Evolutionary conservation across 106 monocot species (phyloP).

Genomic region (Dendrobium chrysotoxum): DNA sequence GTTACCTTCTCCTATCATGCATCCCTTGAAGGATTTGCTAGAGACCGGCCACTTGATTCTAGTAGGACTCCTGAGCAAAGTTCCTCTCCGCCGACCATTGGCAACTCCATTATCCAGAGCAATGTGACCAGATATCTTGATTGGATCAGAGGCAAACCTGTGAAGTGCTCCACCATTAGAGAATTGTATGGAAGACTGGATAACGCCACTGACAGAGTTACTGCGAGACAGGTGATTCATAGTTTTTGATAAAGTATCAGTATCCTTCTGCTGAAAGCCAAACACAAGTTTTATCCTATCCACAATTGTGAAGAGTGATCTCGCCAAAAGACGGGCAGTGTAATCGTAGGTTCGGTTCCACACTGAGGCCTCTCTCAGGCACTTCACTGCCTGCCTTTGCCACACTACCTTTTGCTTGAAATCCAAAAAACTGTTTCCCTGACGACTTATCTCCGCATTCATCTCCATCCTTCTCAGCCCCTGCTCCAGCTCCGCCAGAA

Average conservation of each 20-base stretch:
- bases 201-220: background rate
- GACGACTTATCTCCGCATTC: background rate
- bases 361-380: slow-evolving; percentile 44
- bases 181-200: background rate
- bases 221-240: slow-evolving; percentile 10
- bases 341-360: slow-evolving; percentile 63
- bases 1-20: background rate
- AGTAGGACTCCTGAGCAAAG: background rate
- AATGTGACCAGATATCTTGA: background rate
- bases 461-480: slow-evolving; percentile 28
- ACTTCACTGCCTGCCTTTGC: slow-evolving; percentile 62
- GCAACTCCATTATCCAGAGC: background rate
- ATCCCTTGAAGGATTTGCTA: background rate
- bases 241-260: background rate
- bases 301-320: slow-evolving; percentile 56
- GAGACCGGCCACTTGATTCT: background rate
- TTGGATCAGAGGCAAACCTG: background rate
- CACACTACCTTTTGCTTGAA: slow-evolving; percentile 41
- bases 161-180: background rate
- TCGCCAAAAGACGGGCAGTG: slow-evolving; percentile 39
- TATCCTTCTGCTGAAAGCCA: slow-evolving; percentile 4
- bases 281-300: slow-evolving; percentile 36
- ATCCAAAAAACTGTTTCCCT: slow-evolving; percentile 2
- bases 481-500: slow-evolving; percentile 62
- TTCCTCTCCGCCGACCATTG: background rate